Base-by-base conservation (phyloP, 192 early-diverging fungal genomes). In the Umbelopsis sp. region DNA sequence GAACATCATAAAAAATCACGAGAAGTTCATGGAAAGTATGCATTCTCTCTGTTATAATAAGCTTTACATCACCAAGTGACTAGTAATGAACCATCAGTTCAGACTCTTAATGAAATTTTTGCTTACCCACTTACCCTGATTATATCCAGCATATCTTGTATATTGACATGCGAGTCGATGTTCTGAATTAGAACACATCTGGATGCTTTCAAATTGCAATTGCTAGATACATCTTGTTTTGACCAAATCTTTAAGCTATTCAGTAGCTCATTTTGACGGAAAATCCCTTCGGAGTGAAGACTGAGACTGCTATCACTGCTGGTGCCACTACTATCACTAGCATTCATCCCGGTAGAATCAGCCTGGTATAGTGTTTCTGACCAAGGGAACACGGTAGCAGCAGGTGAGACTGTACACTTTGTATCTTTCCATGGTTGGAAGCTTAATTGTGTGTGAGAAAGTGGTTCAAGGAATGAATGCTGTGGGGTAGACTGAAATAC, bases 311-410 rank as follows among this genome's bases (percentile, higher is more conserved):
- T 61, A 25, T 61, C 55, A 18, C 30, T 61, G 30, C 55, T 61
- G 30, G 27, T 30, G 30, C 55, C 55, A 18, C 55, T 61, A 25
- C 55, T 61, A 18, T 61, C 55, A 35, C 55, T 61, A 25, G 55
- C 55, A 61, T 61, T 61, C 55, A 61, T 61, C 2, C 13, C 33
- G 12, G 2, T 25, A 35, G 55, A 27, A 16, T 61, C 55, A 0
- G 18, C 4, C 18, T 30, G 27, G 30, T 27, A 27, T 12, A 35
- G 18, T 35, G 25, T 0, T 16, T 61, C 55, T 6, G 25, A 3
- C 55, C 55, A 61, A 18, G 55, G 18, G 2, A 37, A 16, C 12
- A 18, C 18, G 8, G 15, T 27, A 25, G 25, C 18, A 33, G 53
- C 2, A 13, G 55, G 33, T 13, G 55, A 16, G 16, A 18, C 27